Evolutionary conservation across 306 rosid genomes (phyloP).

Genomic region (Mucuna pruriens): DNA sequence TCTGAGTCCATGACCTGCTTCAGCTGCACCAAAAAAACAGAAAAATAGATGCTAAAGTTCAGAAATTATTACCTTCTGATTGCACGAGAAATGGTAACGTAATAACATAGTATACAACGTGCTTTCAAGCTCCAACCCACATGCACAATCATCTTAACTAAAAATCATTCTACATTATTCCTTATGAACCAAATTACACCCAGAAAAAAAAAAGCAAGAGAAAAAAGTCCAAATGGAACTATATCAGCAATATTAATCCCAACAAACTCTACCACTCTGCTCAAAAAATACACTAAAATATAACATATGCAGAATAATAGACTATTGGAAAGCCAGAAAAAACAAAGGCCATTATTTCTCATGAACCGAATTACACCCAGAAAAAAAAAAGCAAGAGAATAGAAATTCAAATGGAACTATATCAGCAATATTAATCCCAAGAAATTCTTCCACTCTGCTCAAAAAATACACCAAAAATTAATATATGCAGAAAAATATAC

Average conservation of each 20-base stretch:
- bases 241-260: neutral
- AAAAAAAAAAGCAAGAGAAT: neutral
- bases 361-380: conserved; percentile 4
- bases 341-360: neutral
- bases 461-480: neutral
- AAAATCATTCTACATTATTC: conserved; percentile 4
- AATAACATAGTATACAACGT: neutral
- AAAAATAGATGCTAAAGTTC: conserved; percentile 7
- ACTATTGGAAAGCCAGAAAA: too few species aligned
- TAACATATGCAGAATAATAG: too few species aligned
- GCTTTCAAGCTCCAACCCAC: conserved; percentile 2
- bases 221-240: neutral
- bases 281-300: neutral
- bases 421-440: neutral
- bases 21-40: conserved; percentile 62
- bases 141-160: neutral
- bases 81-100: neutral
- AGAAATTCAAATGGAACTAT: neutral
- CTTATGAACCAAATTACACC: conserved; percentile 10
- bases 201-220: neutral
- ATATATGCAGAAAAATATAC: neutral
- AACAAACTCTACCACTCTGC: neutral
- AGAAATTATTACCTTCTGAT: neutral
- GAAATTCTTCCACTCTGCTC: neutral
- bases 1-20: conserved; percentile 81